These are phyloP conservation scores for Gossypium aridum DNA, from an alignment of 441 rosid genomes.

Conservation along the genomic window DNA sequence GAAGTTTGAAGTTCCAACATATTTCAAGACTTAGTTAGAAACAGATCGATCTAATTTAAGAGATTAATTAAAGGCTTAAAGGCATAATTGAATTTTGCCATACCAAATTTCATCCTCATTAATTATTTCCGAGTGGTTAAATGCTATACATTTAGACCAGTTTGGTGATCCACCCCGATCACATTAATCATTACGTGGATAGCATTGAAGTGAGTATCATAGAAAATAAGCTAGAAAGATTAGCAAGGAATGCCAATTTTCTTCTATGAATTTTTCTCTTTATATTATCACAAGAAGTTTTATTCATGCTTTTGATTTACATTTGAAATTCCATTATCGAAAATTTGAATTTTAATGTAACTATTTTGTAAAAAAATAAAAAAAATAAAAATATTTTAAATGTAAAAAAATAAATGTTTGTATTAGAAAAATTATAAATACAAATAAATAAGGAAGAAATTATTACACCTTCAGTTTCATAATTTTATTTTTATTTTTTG, in stretches of 20 bases:
- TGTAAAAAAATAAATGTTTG: background rate
- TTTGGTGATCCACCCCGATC: background rate
- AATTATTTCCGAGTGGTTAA: background rate
- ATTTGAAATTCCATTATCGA: no score
- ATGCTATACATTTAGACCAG: background rate
- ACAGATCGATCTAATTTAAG: background rate
- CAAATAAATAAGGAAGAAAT: background rate
- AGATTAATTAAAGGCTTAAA: background rate
- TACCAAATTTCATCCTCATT: background rate
- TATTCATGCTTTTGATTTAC: no score
- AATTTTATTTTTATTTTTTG: slow-evolving; percentile 22
- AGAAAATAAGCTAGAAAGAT: background rate
- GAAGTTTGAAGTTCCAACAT: background rate
- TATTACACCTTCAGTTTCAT: slow-evolving; percentile 12
- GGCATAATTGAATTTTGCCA: background rate
- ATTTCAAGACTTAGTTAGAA: background rate
- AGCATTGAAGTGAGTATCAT: background rate
- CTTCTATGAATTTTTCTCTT: background rate
- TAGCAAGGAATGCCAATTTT: background rate
- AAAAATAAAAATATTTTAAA: background rate
- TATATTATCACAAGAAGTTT: background rate
- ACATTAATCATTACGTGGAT: background rate
- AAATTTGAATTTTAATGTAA: no score
- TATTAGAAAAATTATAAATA: background rate
- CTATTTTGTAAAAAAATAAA: no score